These are phyloP conservation scores for Neurospora tetrasperma DNA, from an alignment of 495 filamentous ascomycete genomes.

Conservation along the genomic window DNA sequence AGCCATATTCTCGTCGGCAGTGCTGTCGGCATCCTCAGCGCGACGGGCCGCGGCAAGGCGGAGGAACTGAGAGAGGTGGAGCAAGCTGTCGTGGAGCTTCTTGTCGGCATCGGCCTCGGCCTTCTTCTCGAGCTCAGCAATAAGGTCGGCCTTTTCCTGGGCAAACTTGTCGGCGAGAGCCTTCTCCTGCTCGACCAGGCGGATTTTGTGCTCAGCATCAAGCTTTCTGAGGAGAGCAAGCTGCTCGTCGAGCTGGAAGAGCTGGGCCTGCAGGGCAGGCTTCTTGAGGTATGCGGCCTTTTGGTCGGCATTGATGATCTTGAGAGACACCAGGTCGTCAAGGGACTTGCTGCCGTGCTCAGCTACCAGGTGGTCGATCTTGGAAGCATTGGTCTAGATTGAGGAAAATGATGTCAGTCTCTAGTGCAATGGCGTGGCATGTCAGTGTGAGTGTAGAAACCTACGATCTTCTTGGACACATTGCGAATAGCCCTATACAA, in stretches of 20 bases:
- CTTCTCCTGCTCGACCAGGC: constrained; percentile 57
- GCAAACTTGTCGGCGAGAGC: constrained; percentile 59
- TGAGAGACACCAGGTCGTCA: constrained; percentile 69
- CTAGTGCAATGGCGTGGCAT: background rate
- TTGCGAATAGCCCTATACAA: constrained; percentile 66
- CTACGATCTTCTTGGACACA: constrained; percentile 77
- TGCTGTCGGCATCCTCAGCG: constrained; percentile 50
- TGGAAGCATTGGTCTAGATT: constrained; percentile 59
- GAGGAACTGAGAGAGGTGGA: constrained; percentile 69
- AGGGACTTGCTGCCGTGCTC: constrained; percentile 67
- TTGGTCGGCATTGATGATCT: constrained; percentile 89
- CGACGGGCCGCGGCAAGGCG: constrained; percentile 66
- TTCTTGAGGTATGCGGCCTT: constrained; percentile 84
- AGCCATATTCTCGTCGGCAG: constrained; percentile 63
- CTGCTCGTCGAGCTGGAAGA: constrained; percentile 74
- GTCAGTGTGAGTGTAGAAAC: constrained; percentile 20
- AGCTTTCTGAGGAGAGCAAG: constrained; percentile 74
- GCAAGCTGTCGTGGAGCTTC: constrained; percentile 44
- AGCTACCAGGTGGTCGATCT: constrained; percentile 66
- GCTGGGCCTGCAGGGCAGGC: constrained; percentile 64
- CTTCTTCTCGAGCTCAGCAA: constrained; percentile 42
- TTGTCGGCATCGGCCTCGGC: constrained; percentile 46
- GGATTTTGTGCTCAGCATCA: constrained; percentile 64
- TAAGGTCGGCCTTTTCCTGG: constrained; percentile 53
- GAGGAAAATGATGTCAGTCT: constrained; percentile 10